phyloP scores from a whole-genome alignment of 208 protist genomes.

The Angomonas desouzai region DNA sequence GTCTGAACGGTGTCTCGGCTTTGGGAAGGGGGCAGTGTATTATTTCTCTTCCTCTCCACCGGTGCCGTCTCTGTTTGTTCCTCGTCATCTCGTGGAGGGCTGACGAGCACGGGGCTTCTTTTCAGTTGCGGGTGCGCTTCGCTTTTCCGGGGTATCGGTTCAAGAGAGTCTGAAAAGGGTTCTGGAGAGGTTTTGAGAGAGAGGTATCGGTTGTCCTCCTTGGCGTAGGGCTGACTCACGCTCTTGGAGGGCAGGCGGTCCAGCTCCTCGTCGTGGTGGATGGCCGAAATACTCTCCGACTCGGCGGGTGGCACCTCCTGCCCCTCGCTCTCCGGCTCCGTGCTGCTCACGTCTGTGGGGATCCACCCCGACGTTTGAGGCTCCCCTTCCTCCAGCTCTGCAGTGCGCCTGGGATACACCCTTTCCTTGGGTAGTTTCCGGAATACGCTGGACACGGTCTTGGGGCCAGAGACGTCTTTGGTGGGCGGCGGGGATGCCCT shows the following conservation, averaged over 20 bases:
- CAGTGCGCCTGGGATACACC: neutral
- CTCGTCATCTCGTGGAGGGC: neutral
- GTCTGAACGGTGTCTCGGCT: neutral
- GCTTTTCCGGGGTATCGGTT: no score
- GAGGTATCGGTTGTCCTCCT: neutral
- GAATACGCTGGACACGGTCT: neutral
- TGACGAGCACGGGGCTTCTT: neutral
- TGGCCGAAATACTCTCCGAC: slow-evolving; percentile 2
- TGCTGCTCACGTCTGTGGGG: neutral
- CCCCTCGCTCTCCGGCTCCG: neutral
- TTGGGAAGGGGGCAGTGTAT: neutral
- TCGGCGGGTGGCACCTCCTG: neutral
- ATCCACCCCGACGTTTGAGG: neutral
- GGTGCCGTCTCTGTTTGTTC: neutral
- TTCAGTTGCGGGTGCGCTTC: neutral
- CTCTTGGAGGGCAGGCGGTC: slow-evolving; percentile 5
- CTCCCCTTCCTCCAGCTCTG: neutral
- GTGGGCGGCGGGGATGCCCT: neutral
- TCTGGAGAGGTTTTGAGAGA: neutral
- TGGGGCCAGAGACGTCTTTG: no score
- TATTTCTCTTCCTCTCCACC: neutral
- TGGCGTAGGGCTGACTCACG: neutral
- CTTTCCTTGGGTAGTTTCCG: neutral
- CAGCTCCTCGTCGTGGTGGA: neutral
- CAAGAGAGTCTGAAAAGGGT: no score